phyloP scores from a whole-genome alignment of 768 basidiomycete species.

The Mycena rebaudengoi region DNA sequence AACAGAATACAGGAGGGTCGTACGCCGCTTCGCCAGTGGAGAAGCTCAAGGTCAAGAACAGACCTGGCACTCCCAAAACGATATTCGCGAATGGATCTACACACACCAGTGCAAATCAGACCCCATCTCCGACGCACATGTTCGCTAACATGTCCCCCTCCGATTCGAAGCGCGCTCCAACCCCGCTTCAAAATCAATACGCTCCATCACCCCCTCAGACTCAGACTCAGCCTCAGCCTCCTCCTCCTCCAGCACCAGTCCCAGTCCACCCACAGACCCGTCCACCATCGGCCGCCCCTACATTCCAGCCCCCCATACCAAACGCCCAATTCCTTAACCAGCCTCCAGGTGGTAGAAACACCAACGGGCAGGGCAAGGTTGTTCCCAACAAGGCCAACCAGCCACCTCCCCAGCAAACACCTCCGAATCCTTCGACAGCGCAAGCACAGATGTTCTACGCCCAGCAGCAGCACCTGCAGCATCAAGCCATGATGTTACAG shows the following conservation, averaged over 20 bases:
- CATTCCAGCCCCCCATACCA: constrained; percentile 31
- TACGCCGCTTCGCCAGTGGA: constrained; percentile 21
- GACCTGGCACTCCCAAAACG: constrained; percentile 21
- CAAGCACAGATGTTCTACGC: constrained; percentile 16
- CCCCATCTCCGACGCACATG: constrained; percentile 29
- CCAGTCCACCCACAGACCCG: constrained; percentile 24
- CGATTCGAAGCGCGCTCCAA: constrained; percentile 25
- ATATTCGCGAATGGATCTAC: constrained; percentile 16
- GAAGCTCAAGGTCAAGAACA: constrained; percentile 37
- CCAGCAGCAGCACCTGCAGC: constrained; percentile 20
- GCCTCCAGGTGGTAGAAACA: constrained; percentile 26
- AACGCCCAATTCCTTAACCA: constrained; percentile 30
- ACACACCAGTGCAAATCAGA: constrained; percentile 26
- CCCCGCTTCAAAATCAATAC: constrained; percentile 24
- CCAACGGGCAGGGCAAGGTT: constrained; percentile 15
- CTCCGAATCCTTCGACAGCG: background rate
- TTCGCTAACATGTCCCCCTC: constrained; percentile 25
- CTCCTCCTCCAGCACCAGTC: constrained; percentile 32
- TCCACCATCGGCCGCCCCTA: constrained; percentile 28
- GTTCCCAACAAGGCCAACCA: background rate
- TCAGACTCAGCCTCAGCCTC: constrained; percentile 31
- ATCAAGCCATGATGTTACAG: constrained; percentile 19
- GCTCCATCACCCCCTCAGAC: constrained; percentile 41
- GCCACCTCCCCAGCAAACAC: background rate
- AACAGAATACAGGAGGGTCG: background rate